Evolutionary conservation across 1,284 basidiomycete species (phyloP).

Genomic region (Schizophyllum commune): DNA sequence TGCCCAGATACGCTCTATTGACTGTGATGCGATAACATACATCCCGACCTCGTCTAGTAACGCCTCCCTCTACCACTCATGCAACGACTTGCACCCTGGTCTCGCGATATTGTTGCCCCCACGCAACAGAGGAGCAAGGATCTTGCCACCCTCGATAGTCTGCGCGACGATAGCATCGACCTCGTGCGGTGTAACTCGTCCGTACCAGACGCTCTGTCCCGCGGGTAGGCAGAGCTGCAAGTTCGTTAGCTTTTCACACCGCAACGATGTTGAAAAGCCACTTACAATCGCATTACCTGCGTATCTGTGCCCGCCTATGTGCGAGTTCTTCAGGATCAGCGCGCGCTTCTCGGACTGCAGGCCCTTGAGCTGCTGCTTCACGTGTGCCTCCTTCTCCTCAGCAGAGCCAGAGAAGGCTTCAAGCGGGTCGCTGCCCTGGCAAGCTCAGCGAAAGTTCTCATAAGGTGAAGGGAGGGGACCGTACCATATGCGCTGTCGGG

Average conservation of each 20-base stretch:
- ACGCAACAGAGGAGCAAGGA: slow-evolving; percentile 77
- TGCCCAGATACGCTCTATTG: too few species aligned
- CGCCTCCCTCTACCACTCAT: slow-evolving; percentile 56
- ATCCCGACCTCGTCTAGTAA: neutral
- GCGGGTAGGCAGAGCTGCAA: slow-evolving; percentile 9
- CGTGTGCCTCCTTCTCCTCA: slow-evolving; percentile 30
- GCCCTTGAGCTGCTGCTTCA: slow-evolving; percentile 42
- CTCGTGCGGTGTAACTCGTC: slow-evolving; percentile 86
- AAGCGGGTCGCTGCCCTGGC: slow-evolving; percentile 27
- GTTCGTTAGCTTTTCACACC: slow-evolving; percentile 46
- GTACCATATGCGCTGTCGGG: slow-evolving; percentile 39
- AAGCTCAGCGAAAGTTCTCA: neutral
- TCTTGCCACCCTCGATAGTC: slow-evolving; percentile 76
- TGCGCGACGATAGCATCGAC: slow-evolving; percentile 81
- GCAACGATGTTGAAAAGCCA: slow-evolving; percentile 9
- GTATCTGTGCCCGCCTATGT: slow-evolving; percentile 88
- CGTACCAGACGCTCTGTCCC: slow-evolving; percentile 50
- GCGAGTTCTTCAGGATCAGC: slow-evolving; percentile 80
- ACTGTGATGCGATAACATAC: too few species aligned
- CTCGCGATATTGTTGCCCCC: slow-evolving; percentile 72
- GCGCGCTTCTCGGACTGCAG: slow-evolving; percentile 47
- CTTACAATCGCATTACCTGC: slow-evolving; percentile 87
- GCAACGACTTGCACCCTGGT: slow-evolving; percentile 56
- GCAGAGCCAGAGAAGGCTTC: slow-evolving; percentile 42
- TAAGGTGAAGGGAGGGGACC: slow-evolving; percentile 16